Base-by-base conservation (phyloP, 192 early-diverging fungal genomes). In the Podila minutissima region DNA sequence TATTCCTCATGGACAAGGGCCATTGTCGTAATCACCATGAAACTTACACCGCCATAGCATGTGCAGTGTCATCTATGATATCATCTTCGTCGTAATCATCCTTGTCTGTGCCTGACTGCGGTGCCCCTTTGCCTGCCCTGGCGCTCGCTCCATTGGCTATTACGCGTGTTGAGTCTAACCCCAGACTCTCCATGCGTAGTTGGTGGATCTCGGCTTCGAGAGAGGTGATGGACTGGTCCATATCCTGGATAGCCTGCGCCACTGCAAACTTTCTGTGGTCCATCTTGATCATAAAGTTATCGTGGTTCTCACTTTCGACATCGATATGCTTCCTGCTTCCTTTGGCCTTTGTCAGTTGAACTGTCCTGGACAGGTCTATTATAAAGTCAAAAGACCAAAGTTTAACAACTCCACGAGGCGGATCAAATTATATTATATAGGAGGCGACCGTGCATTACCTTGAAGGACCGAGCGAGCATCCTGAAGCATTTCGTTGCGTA, bases 31-130 rank as follows among this genome's bases (percentile, higher is more conserved):
- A 38, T 3, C 2, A 5, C 4, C 26, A 38, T n/a, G 12, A 19
- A 49, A 62, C 75, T 63, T 78, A 78, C 76, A 79, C 76, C 22
- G 76, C 61, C 64, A 46, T 68, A 38, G 76, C 76, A 50, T 79
- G 76, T 13, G 66, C 69, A 5, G 64, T 62, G 31, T 79, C 76
- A n/a, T 66, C 68, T 0, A 77, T 35, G 35, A 72, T 58, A 28
- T 79, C 66, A 15, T 72, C 60, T 12, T 50, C 64, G 32, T 78
- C 76, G n/a, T 72, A 41, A 13, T 62, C 70, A 37, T 68, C 70
- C 37, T 61, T 60, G 11, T 62, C 68, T 15, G 38, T 59, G 8
- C 38, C 33, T 62, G 59, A 11, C 13, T 24, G 9, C 1, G 71
- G 60, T 4, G 55, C 15, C 4, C 5, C 10, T 55, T 64, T 57